Evolutionary conservation across 106 monocot species (phyloP).

Genomic region (Phalaenopsis equestris): DNA sequence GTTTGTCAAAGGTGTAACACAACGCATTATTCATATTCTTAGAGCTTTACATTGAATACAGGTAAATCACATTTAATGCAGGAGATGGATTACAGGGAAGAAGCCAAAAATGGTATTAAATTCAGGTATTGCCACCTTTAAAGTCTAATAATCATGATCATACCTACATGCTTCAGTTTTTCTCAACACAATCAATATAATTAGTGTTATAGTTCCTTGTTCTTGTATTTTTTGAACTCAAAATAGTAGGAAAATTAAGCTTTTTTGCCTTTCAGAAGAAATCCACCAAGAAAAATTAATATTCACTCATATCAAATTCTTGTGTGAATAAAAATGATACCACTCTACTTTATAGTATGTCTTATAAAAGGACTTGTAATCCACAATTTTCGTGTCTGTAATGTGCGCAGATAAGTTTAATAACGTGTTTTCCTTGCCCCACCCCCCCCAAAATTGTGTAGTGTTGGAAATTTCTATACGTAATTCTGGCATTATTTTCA

Average conservation of each 20-base stretch:
- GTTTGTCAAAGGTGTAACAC: background rate
- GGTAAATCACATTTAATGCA: constrained; percentile 96
- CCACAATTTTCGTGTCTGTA: background rate
- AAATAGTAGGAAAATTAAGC: background rate
- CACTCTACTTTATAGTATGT: background rate
- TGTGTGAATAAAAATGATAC: background rate
- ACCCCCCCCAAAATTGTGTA: background rate
- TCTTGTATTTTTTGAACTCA: background rate
- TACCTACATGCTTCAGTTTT: background rate
- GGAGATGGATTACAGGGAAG: constrained; percentile 96
- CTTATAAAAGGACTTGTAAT: background rate
- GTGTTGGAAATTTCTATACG: background rate
- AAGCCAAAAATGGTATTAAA: constrained; percentile 86
- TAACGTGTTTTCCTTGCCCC: background rate
- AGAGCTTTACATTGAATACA: constrained; percentile 97
- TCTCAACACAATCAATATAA: background rate
- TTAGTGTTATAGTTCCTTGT: background rate
- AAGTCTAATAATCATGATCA: background rate
- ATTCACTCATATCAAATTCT: background rate
- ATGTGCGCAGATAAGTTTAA: background rate
- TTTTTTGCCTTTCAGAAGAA: background rate
- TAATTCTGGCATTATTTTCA: background rate
- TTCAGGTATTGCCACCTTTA: constrained; percentile 54
- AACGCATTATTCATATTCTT: constrained; percentile 36
- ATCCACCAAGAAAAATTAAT: background rate